phyloP scores from a whole-genome alignment of 106 monocot genomes.

The Triglochin maritima region DNA sequence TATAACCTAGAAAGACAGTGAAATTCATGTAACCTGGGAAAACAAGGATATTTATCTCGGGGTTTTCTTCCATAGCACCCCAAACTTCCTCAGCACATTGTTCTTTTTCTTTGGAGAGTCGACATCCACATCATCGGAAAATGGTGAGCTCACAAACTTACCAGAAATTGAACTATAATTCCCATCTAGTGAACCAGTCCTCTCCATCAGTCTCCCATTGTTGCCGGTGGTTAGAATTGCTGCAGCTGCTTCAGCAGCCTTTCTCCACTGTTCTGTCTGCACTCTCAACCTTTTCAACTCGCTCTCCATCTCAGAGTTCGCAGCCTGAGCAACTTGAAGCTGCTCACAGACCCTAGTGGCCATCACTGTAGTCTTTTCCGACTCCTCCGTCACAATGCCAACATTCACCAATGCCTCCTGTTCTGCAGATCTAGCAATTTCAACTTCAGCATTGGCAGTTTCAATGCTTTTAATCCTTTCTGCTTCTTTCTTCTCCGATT shows the following conservation, averaged over 20 bases:
- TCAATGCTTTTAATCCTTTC: slow-evolving; percentile 27
- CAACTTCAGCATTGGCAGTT: slow-evolving; percentile 31
- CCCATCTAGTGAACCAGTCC: slow-evolving; percentile 52
- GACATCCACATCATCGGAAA: slow-evolving; percentile 50
- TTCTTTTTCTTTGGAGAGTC: slow-evolving; percentile 61
- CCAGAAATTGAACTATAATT: slow-evolving; percentile 33
- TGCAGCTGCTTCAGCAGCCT: slow-evolving; percentile 92
- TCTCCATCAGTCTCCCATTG: slow-evolving; percentile 39
- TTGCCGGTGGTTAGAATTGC: slow-evolving; percentile 45
- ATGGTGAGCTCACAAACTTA: slow-evolving; percentile 68
- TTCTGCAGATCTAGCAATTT: slow-evolving; percentile 55
- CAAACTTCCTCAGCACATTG: slow-evolving; percentile 50
- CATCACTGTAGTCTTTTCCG: slow-evolving; percentile 35
- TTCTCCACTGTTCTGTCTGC: slow-evolving; percentile 96
- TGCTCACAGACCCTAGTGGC: slow-evolving; percentile 41
- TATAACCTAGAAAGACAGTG: no score
- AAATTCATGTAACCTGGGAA: not conserved
- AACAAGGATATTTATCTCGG: slow-evolving; percentile 27
- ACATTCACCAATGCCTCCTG: slow-evolving; percentile 47
- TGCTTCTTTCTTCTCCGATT: slow-evolving; percentile 25
- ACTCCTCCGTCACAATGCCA: slow-evolving; percentile 38
- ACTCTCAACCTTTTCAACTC: slow-evolving; percentile 68
- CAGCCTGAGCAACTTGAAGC: slow-evolving; percentile 46
- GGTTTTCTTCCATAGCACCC: slow-evolving; percentile 74
- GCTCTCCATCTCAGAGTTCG: slow-evolving; percentile 48